Base-by-base conservation (phyloP, 2,329 filamentous ascomycete species). In the Blastomyces silverae region DNA sequence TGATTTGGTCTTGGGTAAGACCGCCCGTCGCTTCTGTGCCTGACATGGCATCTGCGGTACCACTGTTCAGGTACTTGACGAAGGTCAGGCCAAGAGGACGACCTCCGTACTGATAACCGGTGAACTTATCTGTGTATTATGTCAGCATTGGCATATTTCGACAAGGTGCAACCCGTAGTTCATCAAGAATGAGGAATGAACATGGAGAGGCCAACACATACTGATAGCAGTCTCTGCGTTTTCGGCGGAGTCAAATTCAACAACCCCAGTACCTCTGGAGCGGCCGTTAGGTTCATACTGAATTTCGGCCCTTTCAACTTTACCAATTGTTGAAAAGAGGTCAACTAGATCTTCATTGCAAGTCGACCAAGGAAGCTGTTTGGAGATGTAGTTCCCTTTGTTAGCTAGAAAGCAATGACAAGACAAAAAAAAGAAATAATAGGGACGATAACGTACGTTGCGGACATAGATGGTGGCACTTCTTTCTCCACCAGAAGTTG, bases 231-330 rank as follows among this genome's bases (percentile, higher is more conserved):
- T 97, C 72, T 96, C 92, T 1, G 94, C 92, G 68, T 92, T 95
- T 10, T 92, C 87, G 20, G 86, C 80, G 63, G 80, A 85, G 74
- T 95, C 91, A 75, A 99, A 97, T 67, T 94, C 88, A 64, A 99
- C 94, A n/a, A 99, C 94, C 75, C 94, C 94, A 66, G 90, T 94
- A 69, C 94, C 94, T 69, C 92, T 89, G 66, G 94, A 99, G 71
- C 94, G 90, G 57, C 94, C 94, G 73, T 95, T 97, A 3, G 91
- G 89, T 77, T 99, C 94, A 74, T 99, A 97, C 79, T 99, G 94
- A 65, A 99, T 97, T 79, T 99, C 94, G n/a, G 94, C 94, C 72
- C 94, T 92, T 73, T 97, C 92, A 66, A 99, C 94, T 77, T 96
- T 96, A 69, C 94, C 94, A 73, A 99, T 99, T 13, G 94, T 99